A percentile compares a stretch with the other conserved stretches of the same genome.
Evolutionary conservation across 2,329 filamentous ascomycete species (phyloP).

Genomic region (Calonectria multiphialidica): DNA sequence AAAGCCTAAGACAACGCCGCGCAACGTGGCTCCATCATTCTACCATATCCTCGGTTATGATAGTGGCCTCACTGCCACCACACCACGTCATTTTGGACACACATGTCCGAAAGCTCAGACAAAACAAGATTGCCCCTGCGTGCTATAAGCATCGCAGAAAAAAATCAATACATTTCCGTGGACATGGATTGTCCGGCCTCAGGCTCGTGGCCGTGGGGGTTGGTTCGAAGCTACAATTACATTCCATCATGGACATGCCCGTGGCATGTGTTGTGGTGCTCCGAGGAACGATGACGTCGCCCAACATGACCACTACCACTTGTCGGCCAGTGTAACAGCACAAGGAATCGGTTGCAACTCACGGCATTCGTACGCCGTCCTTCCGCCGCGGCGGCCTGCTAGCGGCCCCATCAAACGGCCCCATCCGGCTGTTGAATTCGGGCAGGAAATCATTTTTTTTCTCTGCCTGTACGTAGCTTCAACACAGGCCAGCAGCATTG

Average conservation of each 20-base stretch:
- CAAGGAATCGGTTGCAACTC: background rate
- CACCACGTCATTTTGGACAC: constrained; percentile 35
- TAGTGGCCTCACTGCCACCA: constrained; percentile 21
- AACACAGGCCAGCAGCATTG: background rate
- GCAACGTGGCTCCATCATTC: constrained; percentile 13
- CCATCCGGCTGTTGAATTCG: constrained; percentile 4
- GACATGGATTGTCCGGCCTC: constrained; percentile 21
- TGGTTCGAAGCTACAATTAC: background rate
- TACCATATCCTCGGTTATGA: constrained; percentile 38
- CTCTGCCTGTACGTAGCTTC: background rate
- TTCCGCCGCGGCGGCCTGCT: background rate
- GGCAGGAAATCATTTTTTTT: background rate
- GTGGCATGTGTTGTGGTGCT: constrained; percentile 7
- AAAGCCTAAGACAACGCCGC: constrained; percentile 30
- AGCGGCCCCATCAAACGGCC: background rate
- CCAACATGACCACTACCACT: constrained; percentile 3
- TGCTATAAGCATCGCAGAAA: background rate
- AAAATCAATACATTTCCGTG: constrained; percentile 1
- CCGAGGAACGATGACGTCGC: constrained; percentile 23
- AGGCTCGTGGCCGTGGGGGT: background rate
- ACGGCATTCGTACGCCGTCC: background rate
- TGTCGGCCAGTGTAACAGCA: background rate
- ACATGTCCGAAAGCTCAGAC: constrained; percentile 26
- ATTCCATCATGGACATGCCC: constrained; percentile 10
- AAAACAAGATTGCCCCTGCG: constrained; percentile 13